A percentile compares a stretch with the other conserved stretches of the same genome.
phyloP scores from a whole-genome alignment of 441 rosid genomes.

The Gossypium gossypioides region DNA sequence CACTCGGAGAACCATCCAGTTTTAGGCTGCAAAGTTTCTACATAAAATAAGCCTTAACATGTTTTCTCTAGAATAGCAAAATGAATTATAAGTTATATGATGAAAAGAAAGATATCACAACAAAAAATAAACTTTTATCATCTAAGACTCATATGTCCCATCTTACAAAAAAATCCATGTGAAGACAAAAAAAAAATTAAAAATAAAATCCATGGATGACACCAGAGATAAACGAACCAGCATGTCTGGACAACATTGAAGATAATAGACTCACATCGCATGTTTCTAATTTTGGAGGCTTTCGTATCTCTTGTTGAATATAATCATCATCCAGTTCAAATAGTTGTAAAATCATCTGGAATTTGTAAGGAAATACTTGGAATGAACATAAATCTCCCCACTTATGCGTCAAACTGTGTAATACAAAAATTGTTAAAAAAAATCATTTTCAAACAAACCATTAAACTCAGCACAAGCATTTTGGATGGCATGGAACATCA shows the following conservation, averaged over 20 bases:
- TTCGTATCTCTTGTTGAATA: constrained; percentile 80
- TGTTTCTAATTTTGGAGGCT: constrained; percentile 53
- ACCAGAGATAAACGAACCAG: not conserved
- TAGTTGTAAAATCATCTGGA: constrained; percentile 63
- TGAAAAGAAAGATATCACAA: not conserved
- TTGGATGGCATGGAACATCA: not conserved
- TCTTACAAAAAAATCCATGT: not conserved
- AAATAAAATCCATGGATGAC: not conserved
- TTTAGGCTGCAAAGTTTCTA: constrained; percentile 45
- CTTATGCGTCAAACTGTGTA: constrained; percentile 45
- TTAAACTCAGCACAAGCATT: constrained; percentile 2
- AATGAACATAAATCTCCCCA: constrained; percentile 89
- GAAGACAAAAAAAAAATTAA: not conserved
- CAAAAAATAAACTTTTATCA: not conserved
- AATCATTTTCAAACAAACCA: not conserved
- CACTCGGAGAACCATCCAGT: constrained; percentile 83
- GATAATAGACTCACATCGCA: constrained; percentile 57
- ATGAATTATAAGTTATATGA: not conserved
- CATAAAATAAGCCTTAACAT: constrained; percentile 7
- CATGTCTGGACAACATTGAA: not conserved
- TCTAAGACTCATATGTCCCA: not conserved
- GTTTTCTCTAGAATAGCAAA: not conserved
- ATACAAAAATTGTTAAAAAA: constrained; percentile 6
- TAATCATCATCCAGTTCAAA: constrained; percentile 85
- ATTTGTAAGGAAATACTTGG: constrained; percentile 67